Evolutionary conservation across 2,329 filamentous ascomycete genomes (phyloP).

Genomic region (Aspergillus pseudoterreus): DNA sequence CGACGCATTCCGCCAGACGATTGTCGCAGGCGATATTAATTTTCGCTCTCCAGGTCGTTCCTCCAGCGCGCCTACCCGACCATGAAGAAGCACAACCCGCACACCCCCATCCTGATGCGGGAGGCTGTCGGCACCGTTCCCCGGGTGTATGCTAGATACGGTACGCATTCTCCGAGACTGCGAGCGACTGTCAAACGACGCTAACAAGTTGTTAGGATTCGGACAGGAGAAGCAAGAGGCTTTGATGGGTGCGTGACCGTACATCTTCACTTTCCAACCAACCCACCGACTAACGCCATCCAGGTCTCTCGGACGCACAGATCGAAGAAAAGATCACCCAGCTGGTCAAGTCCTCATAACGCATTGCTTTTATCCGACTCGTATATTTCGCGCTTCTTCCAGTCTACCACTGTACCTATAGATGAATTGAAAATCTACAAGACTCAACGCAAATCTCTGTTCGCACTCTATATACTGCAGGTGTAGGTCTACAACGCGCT

Average conservation of each 20-base stretch:
- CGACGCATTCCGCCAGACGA: background rate
- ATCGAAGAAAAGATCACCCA: conserved; percentile 66
- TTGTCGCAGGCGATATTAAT: background rate
- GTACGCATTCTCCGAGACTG: conserved; percentile 48
- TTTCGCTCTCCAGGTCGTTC: conserved; percentile 63
- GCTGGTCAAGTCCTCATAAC: conserved; percentile 53
- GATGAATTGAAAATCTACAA: conserved; percentile 27
- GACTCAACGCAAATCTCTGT: background rate
- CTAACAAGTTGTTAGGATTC: conserved; percentile 47
- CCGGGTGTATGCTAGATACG: conserved; percentile 88
- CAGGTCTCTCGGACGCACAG: conserved; percentile 65
- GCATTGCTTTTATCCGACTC: conserved; percentile 10
- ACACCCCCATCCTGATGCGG: conserved; percentile 88
- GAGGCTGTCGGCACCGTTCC: conserved; percentile 83
- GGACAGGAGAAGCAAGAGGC: conserved; percentile 65
- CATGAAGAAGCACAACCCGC: conserved; percentile 99
- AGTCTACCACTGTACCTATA: conserved; percentile 36
- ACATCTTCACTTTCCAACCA: background rate
- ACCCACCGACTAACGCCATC: conserved; percentile 11
- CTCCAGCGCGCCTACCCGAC: conserved; percentile 87
- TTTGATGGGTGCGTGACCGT: conserved; percentile 50
- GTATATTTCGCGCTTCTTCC: conserved; percentile 22
- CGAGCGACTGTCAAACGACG: conserved; percentile 13
- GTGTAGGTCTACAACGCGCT: conserved; percentile 19
- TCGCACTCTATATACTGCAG: background rate